Evolutionary conservation across 495 filamentous ascomycete species (phyloP), one percentile per base, ranked within the genome.

Genomic region (Xylaria longipes): DNA sequence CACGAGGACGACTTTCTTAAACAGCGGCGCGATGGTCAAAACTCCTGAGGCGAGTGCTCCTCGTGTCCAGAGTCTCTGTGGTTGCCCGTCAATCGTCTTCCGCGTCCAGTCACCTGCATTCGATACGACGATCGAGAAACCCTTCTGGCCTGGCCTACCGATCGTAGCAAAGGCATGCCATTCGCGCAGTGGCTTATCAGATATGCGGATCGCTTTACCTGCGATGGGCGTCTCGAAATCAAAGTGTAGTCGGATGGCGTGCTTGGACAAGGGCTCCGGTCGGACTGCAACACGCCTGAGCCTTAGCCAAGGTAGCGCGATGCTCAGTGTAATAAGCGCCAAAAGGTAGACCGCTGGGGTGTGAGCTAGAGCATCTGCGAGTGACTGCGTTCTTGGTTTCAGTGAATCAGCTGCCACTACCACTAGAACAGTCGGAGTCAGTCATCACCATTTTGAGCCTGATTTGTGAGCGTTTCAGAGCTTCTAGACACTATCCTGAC

Each of bases 111-210:
- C 91, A 33, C 91, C 91, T 15, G 90, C 91, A 58, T 88, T 87
- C 65, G 89, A 91, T 15, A 93, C 82, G 48, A 94, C 79, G 52
- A 89, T 79, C 7, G 88, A 91, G 79, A 90, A 91, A 2, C 87
- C 88, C 35, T 82, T 75, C 27, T 63, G 61, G 17, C 75, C 70
- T 45, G 79, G 81, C 62, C 79, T 81, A 64, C 84, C 84, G 71
- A 93, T 90, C 2, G 88, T 87, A 17, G 91, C 91, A 71, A 94
- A 94, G 5, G 89, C 83, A 79, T 94, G 91, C 89, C 89, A 92
- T 79, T 94, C 91, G 2, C 84, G 80, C 71, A 93, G 81, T 0
- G 88, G 88, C n/a, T 78, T 79, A 64, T 80, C 73, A 6, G 85
- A 84, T 69, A 85, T 79, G 14, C 88, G 85, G n/a, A 86, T 77